Base-by-base conservation (phyloP, 2,329 filamentous ascomycete species). In the Penicillium sp. region DNA sequence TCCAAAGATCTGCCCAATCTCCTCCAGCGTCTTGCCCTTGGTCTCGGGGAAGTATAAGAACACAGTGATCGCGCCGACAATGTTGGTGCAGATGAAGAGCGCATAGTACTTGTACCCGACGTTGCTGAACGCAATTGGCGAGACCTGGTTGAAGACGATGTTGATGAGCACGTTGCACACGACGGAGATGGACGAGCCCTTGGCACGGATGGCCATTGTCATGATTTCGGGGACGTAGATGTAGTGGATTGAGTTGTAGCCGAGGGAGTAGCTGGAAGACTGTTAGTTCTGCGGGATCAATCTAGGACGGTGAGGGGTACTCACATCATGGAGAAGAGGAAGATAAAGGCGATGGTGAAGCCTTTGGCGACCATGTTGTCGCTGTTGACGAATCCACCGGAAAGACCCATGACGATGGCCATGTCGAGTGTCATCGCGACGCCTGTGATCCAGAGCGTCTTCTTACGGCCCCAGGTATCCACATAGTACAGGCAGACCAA, bases 41-140 rank as follows among this genome's bases (percentile, higher is more conserved):
- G 70, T 71, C 61, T 71, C 70, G 1, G 69, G 69, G 29, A 69
- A 63, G 26, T 65, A 64, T 19, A 69, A 49, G n/a, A 59, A 64
- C 21, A 64, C 62, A 9, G 54, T 60, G 13, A 65, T 46, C 7
- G 49, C 53, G 4, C 63, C 61, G 7, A 67, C 56, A 2, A 67
- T n/a, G 29, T 67, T 67, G n/a, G 63, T 68, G 7, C 68, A 69
- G 53, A 80, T 79, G 62, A 79, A 76, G 1, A 80, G 66, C 8
- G 74, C 70, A 62, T 79, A 80, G 60, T 77, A 80, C 54, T 72
- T 77, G 73, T 76, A 79, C 7, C 72, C 66, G 8, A 79, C 74
- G 19, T 68, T 63, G 1, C 71, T 68, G 15, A 80, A 69, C 1
- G 77, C 77, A 11, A 74, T 64, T 1, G 77, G 76, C 1, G 73